Percentiles rank a stretch among this genome's conserved stretches.
phyloP scores from a whole-genome alignment of 345 rosid species.

The Syzygium jambos region DNA sequence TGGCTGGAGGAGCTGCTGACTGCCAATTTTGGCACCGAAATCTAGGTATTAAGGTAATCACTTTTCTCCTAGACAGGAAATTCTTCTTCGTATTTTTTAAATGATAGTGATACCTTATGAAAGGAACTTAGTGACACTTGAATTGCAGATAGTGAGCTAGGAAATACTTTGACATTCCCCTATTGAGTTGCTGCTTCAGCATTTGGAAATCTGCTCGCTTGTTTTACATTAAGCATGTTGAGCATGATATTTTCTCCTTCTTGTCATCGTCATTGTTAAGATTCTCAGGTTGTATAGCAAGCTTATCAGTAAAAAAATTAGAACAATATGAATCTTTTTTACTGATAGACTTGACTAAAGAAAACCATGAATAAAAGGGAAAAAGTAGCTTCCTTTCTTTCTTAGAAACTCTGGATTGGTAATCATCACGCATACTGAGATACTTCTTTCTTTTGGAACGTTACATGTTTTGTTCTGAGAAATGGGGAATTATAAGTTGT shows the following conservation, averaged over 20 bases:
- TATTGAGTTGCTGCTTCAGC: neutral
- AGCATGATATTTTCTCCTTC: neutral
- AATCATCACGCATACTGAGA: neutral
- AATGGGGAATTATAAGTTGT: neutral
- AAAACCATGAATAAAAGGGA: neutral
- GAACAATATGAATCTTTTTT: neutral
- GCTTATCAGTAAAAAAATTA: neutral
- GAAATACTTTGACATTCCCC: neutral
- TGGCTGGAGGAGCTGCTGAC: slow-evolving; percentile 99
- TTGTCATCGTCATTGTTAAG: neutral
- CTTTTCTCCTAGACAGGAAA: neutral
- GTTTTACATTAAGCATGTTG: neutral
- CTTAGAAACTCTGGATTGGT: neutral
- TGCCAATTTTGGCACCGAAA: slow-evolving; percentile 98
- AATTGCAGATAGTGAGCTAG: neutral
- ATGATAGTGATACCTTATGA: neutral
- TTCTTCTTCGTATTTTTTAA: neutral
- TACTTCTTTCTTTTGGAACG: neutral
- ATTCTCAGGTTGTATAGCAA: neutral
- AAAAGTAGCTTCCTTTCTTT: neutral
- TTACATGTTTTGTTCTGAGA: neutral
- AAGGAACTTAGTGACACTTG: neutral
- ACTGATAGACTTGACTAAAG: neutral
- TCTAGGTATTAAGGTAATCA: slow-evolving; percentile 76
- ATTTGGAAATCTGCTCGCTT: neutral